These are phyloP conservation scores for Fistulifera solaris DNA, from an alignment of 108 stramenopile species.

Conservation along the genomic window DNA sequence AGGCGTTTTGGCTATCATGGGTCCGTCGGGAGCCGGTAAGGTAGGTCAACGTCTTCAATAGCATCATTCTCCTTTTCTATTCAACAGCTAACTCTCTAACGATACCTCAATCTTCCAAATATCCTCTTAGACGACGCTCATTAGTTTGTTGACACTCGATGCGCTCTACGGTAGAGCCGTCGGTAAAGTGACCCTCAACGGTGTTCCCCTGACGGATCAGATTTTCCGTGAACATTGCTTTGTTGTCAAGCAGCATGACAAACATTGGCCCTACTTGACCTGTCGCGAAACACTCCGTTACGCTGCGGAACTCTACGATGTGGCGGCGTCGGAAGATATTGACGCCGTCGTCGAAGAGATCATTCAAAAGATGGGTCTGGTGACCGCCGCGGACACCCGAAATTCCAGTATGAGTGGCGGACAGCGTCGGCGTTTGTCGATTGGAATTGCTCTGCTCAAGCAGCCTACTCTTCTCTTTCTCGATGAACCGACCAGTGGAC, in stretches of 20 bases:
- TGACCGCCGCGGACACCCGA: conserved; percentile 13
- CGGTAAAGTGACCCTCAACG: conserved; percentile 18
- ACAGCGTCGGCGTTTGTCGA: conserved; percentile 22
- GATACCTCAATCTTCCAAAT: neutral
- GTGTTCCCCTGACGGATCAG: conserved; percentile 12
- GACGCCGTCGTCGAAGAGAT: conserved; percentile 7
- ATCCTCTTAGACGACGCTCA: conserved; percentile 16
- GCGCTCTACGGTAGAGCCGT: conserved; percentile 16
- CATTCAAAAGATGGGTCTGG: conserved; percentile 17
- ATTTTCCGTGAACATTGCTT: conserved; percentile 18
- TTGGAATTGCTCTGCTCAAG: conserved; percentile 78
- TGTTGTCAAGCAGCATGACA: conserved; percentile 25
- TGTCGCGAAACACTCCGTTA: conserved; percentile 18
- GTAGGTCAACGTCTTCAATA: neutral
- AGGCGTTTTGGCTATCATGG: conserved; percentile 23
- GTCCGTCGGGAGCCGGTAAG: conserved; percentile 23
- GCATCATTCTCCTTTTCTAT: neutral
- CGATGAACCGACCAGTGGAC: conserved; percentile 84
- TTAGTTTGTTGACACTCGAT: conserved; percentile 18
- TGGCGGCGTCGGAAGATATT: neutral
- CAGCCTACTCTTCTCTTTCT: conserved; percentile 83
- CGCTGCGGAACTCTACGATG: conserved; percentile 19
- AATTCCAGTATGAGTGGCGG: conserved; percentile 16
- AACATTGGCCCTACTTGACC: conserved; percentile 26
- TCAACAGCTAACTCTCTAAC: too few species aligned